phyloP scores from a whole-genome alignment of 441 rosid species.

The Brassica hybrid region DNA sequence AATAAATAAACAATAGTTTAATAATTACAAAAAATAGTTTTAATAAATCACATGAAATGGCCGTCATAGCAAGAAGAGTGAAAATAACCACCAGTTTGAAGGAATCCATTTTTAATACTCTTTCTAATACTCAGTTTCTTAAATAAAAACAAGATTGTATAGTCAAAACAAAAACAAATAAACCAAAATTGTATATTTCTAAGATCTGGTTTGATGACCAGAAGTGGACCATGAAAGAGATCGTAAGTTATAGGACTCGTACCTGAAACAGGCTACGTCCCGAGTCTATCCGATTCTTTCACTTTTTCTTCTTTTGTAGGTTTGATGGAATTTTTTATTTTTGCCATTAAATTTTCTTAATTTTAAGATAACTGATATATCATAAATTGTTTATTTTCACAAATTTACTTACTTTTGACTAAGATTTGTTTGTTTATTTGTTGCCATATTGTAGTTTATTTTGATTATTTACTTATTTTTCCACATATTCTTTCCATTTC shows the following conservation, averaged over 20 bases:
- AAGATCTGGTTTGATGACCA: background rate
- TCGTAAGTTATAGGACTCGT: background rate
- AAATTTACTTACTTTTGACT: background rate
- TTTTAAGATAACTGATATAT: background rate
- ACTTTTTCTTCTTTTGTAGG: background rate
- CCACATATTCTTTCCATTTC: background rate
- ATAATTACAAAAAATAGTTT: no score
- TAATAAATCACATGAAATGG: constrained; percentile 1
- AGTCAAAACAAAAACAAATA: background rate
- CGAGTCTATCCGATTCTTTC: no score
- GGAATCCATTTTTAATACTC: constrained; percentile 2
- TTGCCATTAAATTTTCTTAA: background rate
- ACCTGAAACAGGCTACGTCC: no score
- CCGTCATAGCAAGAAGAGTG: background rate
- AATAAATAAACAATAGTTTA: no score
- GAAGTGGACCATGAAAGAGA: background rate
- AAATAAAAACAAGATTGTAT: background rate
- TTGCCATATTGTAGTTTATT: no score
- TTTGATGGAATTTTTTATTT: background rate
- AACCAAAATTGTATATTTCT: background rate
- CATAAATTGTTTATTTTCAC: background rate
- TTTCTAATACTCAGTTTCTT: background rate
- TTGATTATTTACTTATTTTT: background rate
- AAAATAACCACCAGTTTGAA: background rate
- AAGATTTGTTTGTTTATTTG: no score